phyloP scores from a whole-genome alignment of 1,139 yeast species.

The Candida tetrigidarum region DNA sequence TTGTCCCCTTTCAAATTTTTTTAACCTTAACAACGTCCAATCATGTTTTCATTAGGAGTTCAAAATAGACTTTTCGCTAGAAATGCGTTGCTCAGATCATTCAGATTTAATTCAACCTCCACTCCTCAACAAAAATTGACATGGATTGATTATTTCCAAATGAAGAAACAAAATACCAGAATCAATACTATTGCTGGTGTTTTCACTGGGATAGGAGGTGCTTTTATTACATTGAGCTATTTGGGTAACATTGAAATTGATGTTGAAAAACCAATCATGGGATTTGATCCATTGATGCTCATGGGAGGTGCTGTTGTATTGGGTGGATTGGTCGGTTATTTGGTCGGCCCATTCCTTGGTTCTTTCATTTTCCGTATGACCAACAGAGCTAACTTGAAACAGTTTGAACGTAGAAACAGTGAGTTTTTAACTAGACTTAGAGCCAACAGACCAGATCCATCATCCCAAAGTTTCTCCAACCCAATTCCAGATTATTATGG shows the following conservation, averaged over 20 bases:
- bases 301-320: slow-evolving; percentile 66
- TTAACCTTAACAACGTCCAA: too few species aligned
- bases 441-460: slow-evolving; percentile 87
- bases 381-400: slow-evolving; percentile 49
- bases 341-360: slow-evolving; percentile 86
- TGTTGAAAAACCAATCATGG: slow-evolving; percentile 79
- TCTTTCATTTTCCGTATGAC: slow-evolving; percentile 63
- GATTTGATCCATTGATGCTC: slow-evolving; percentile 85
- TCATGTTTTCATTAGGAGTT: slow-evolving; percentile 18
- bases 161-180: slow-evolving; percentile 76
- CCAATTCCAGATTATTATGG: slow-evolving; percentile 99
- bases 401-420: slow-evolving; percentile 65
- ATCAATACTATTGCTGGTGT: slow-evolving; percentile 70
- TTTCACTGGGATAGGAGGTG: slow-evolving; percentile 69
- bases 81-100: slow-evolving; percentile 7
- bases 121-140: slow-evolving; percentile 30
- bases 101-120: slow-evolving; percentile 27
- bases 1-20: too few species aligned
- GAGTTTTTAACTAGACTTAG: slow-evolving; percentile 74
- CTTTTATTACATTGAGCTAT: slow-evolving; percentile 73
- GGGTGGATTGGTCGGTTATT: slow-evolving; percentile 78
- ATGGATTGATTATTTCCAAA: slow-evolving; percentile 80
- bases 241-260: slow-evolving; percentile 83
- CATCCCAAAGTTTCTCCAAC: slow-evolving; percentile 88
- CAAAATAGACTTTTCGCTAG: slow-evolving; percentile 14